A percentile compares a stretch with the other conserved stretches of the same genome.
phyloP scores from a whole-genome alignment of 2,329 filamentous ascomycete genomes.

The Pseudocercospora cruenta region DNA sequence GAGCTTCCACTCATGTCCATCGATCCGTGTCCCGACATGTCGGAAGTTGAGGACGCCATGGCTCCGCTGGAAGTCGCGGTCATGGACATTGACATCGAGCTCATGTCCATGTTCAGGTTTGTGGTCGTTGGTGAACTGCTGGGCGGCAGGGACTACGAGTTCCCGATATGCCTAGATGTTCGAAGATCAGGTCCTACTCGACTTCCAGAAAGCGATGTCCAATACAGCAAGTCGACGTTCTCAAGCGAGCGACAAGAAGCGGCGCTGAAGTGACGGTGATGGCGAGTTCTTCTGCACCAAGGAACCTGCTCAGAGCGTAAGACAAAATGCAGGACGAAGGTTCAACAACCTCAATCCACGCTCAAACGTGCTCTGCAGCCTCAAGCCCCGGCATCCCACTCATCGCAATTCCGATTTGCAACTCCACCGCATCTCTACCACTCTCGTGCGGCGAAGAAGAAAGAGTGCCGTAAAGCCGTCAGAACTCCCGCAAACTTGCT shows the following conservation, averaged over 20 bases:
- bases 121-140: background rate
- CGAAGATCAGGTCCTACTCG: too few species aligned
- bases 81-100: slow-evolving; percentile 11
- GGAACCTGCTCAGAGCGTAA: slow-evolving; percentile 12
- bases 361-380: slow-evolving; percentile 18
- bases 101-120: slow-evolving; percentile 16
- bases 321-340: background rate
- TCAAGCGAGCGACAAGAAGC: background rate
- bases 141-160: background rate
- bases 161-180: background rate
- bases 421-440: background rate
- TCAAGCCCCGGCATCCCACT: background rate
- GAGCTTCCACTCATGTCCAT: slow-evolving; percentile 24
- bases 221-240: too few species aligned
- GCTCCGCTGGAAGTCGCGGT: slow-evolving; percentile 10
- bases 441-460: background rate
- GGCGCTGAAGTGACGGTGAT: background rate
- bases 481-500: slow-evolving; percentile 16
- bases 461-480: slow-evolving; percentile 1
- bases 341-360: slow-evolving; percentile 8
- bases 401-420: background rate
- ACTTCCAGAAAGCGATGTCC: too few species aligned
- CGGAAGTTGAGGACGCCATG: slow-evolving; percentile 14
- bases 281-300: background rate
- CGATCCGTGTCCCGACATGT: slow-evolving; percentile 19